Evolutionary conservation across 1,284 basidiomycete species (phyloP).

Genomic region (Ceratorhiza oryzae-sativae): DNA sequence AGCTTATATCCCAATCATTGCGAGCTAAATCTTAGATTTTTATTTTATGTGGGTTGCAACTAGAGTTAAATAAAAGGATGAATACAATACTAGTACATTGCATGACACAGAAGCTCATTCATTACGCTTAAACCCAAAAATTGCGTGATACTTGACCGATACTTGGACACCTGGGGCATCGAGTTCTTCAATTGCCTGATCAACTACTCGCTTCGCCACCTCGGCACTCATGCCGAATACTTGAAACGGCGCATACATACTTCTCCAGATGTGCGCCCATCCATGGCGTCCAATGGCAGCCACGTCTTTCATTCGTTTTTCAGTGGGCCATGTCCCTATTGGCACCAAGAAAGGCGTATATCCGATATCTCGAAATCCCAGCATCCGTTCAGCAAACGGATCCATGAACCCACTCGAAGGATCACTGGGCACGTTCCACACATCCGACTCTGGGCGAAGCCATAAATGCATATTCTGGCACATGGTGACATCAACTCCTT

Average conservation of each 20-base stretch:
- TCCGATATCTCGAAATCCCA: constrained; percentile 23
- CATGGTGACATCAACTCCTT: constrained; percentile 30
- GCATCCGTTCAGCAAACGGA: constrained; percentile 8
- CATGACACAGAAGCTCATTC: neutral
- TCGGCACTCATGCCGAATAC: constrained; percentile 20
- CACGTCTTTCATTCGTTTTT: constrained; percentile 21
- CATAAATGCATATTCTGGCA: constrained; percentile 26
- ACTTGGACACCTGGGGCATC: constrained; percentile 18
- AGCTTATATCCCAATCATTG: no score
- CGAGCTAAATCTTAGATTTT: no score
- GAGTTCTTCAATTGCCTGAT: constrained; percentile 15
- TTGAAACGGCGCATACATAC: constrained; percentile 33
- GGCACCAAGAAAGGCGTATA: constrained; percentile 13
- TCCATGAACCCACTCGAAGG: constrained; percentile 15
- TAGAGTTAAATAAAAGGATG: neutral
- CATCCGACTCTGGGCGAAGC: constrained; percentile 20
- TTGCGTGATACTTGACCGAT: constrained; percentile 28
- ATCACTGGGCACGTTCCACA: constrained; percentile 6
- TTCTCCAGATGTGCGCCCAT: constrained; percentile 29
- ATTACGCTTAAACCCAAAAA: constrained; percentile 21
- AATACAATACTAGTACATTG: neutral
- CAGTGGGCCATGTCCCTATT: constrained; percentile 17
- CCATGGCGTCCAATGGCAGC: constrained; percentile 15
- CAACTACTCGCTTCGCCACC: constrained; percentile 8
- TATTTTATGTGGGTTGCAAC: no score